Evolutionary conservation across 2,329 filamentous ascomycete genomes (phyloP).

Genomic region (Neoarthrinium moseri): DNA sequence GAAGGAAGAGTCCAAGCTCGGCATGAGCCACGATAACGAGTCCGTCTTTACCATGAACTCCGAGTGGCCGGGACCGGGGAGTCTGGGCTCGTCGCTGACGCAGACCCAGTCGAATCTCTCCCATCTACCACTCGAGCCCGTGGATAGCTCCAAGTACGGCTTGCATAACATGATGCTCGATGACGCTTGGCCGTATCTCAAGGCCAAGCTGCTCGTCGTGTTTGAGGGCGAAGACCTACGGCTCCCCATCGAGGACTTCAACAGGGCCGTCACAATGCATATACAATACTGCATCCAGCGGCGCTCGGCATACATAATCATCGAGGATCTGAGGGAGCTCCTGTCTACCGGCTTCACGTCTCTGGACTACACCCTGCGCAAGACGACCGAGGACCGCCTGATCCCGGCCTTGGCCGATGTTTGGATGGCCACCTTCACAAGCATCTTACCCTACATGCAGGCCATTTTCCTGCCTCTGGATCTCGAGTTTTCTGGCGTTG

Average conservation of each 20-base stretch:
- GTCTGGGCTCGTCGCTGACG: conserved; percentile 35
- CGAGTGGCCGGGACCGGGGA: conserved; percentile 55
- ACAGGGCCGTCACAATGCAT: conserved; percentile 75
- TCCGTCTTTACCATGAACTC: conserved; percentile 36
- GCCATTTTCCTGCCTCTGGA: conserved; percentile 92
- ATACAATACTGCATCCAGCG: conserved; percentile 76
- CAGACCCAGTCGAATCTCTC: conserved; percentile 38
- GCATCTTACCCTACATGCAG: conserved; percentile 88
- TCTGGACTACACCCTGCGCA: conserved; percentile 78
- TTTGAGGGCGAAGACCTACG: conserved; percentile 80
- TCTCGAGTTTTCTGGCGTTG: conserved; percentile 85
- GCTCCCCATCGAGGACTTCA: conserved; percentile 81
- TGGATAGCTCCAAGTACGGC: conserved; percentile 59
- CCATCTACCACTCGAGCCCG: conserved; percentile 48
- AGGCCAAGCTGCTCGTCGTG: conserved; percentile 71
- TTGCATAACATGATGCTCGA: conserved; percentile 70
- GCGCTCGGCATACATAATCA: conserved; percentile 65
- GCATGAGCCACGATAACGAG: conserved; percentile 52
- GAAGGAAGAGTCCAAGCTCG: conserved; percentile 64
- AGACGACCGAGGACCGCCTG: conserved; percentile 80
- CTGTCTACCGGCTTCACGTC: conserved; percentile 80
- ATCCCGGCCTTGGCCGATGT: conserved; percentile 88
- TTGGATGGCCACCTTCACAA: conserved; percentile 91
- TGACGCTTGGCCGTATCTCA: conserved; percentile 80
- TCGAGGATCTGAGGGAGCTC: conserved; percentile 76